Evolutionary conservation across 306 rosid genomes (phyloP).

Genomic region (Abrus pulchellus): DNA sequence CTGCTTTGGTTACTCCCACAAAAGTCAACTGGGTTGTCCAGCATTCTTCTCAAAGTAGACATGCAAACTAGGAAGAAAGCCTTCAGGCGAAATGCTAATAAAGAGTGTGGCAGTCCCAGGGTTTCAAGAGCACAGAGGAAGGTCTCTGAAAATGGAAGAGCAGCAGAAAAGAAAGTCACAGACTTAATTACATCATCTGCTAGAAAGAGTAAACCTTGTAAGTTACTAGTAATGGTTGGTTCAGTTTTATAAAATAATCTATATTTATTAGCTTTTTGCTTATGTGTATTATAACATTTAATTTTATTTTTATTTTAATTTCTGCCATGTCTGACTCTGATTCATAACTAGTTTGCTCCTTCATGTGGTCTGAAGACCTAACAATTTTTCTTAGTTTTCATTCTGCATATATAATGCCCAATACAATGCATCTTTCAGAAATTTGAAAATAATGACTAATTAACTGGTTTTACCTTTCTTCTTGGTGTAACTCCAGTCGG

Average conservation of each 20-base stretch:
- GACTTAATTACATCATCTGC: conserved; percentile 82
- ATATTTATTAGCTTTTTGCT: conserved; percentile 16
- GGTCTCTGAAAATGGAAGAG: conserved; percentile 62
- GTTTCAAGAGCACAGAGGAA: conserved; percentile 78
- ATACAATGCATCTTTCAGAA: neutral
- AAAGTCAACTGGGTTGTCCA: conserved; percentile 29
- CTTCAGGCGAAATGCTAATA: conserved; percentile 59
- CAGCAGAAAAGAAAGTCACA: conserved; percentile 63
- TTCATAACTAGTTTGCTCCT: conserved; percentile 23
- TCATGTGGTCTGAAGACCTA: neutral
- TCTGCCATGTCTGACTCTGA: conserved; percentile 2
- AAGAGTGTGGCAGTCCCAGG: conserved; percentile 64
- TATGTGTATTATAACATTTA: neutral
- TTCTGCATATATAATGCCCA: neutral
- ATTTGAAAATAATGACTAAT: conserved; percentile 27
- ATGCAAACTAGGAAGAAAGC: conserved; percentile 86
- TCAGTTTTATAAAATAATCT: conserved; percentile 11
- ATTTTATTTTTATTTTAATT: neutral
- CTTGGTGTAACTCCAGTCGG: conserved; percentile 61
- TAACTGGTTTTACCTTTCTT: conserved; percentile 43
- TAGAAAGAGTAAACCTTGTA: conserved; percentile 74
- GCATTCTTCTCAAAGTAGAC: conserved; percentile 45
- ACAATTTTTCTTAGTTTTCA: conserved; percentile 5
- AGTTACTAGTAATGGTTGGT: conserved; percentile 41
- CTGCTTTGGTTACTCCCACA: conserved; percentile 41